Evolutionary conservation across 257 asterid species (phyloP).

Genomic region (Lycium barbarum): DNA sequence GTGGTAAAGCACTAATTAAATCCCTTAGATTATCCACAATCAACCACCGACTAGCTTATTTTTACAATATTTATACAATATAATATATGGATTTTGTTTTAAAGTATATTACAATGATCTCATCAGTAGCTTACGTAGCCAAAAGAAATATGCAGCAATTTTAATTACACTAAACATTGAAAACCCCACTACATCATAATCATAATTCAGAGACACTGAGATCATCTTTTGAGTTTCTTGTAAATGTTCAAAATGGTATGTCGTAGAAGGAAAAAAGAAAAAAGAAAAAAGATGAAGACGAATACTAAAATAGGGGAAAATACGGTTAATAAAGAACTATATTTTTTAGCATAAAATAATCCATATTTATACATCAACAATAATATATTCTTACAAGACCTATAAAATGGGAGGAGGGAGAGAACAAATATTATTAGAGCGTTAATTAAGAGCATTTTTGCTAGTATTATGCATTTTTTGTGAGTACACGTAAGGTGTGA

Average conservation of each 20-base stretch:
- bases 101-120: not conserved
- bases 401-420: too few relatives aligned
- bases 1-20: conserved; percentile 7
- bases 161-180: not conserved
- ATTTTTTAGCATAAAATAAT: too few relatives aligned
- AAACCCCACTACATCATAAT: not conserved
- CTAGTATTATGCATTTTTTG: not conserved
- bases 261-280: not conserved
- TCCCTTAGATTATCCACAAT: conserved; percentile 1
- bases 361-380: too few relatives aligned
- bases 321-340: too few relatives aligned
- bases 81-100: not conserved
- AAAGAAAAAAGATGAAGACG: not conserved
- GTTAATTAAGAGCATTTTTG: too few relatives aligned
- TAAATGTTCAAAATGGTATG: not conserved
- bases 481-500: not conserved
- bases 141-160: not conserved
- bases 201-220: not conserved
- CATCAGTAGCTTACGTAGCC: conserved; percentile 1
- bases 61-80: not conserved
- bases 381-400: too few relatives aligned
- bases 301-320: not conserved
- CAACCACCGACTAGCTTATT: not conserved
- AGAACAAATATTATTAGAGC: too few relatives aligned
- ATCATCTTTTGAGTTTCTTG: not conserved